These are phyloP conservation scores for Drechmeria coniospora DNA, from an alignment of 2,329 filamentous ascomycete species.

Conservation along the genomic window DNA sequence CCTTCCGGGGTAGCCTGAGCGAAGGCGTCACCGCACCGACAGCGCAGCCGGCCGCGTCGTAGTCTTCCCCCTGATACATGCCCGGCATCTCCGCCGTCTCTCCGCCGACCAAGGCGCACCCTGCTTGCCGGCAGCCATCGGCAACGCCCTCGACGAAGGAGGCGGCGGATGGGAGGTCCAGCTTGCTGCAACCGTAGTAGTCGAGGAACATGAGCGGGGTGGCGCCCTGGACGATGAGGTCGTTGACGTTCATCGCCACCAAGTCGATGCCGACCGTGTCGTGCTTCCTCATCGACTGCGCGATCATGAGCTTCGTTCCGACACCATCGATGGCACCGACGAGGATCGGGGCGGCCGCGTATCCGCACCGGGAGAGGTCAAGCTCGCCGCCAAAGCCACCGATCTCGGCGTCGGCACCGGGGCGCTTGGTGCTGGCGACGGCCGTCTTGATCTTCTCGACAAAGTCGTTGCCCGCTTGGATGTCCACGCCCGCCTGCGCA, in stretches of 20 bases:
- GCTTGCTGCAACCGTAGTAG: slow-evolving; percentile 87
- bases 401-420: slow-evolving; percentile 84
- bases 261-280: slow-evolving; percentile 92
- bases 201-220: slow-evolving; percentile 94
- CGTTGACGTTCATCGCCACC: slow-evolving; percentile 98
- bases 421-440: slow-evolving; percentile 69
- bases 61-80: slow-evolving; percentile 77
- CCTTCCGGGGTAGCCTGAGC: slow-evolving; percentile 58
- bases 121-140: slow-evolving; percentile 67
- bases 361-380: slow-evolving; percentile 53
- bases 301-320: slow-evolving; percentile 93
- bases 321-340: slow-evolving; percentile 95
- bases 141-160: slow-evolving; percentile 88
- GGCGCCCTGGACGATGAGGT: slow-evolving; percentile 88
- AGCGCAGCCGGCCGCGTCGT: slow-evolving; percentile 83
- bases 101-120: slow-evolving; percentile 85
- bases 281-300: slow-evolving; percentile 77
- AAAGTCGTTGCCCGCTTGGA: slow-evolving; percentile 84
- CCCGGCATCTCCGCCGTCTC: slow-evolving; percentile 98
- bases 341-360: slow-evolving; percentile 58
- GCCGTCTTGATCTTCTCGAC: slow-evolving; percentile 83
- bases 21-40: slow-evolving; percentile 64
- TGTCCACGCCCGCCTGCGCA: slow-evolving; percentile 82
- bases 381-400: slow-evolving; percentile 75
- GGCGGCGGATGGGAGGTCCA: slow-evolving; percentile 62